phyloP scores from a whole-genome alignment of 805 yeast species.

The Saturnispora ahearnii region DNA sequence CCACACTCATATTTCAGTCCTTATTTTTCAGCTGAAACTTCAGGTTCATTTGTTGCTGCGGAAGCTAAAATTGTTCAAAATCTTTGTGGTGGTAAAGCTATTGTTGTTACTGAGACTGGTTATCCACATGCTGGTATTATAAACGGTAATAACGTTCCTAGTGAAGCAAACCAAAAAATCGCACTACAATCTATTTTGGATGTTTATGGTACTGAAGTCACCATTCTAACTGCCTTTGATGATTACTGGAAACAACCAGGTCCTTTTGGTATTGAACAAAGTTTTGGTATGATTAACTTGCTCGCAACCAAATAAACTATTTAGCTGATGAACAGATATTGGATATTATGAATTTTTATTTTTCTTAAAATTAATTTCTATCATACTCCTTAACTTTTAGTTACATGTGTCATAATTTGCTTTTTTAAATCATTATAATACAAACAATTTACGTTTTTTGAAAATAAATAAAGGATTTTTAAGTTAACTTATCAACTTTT shows the following conservation, averaged over 20 bases:
- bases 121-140: slow-evolving; percentile 69
- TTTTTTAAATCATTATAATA: too few relatives aligned
- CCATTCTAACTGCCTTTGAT: slow-evolving; percentile 70
- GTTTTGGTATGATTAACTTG: slow-evolving; percentile 56
- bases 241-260: slow-evolving; percentile 89
- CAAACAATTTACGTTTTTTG: too few relatives aligned
- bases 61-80: slow-evolving; percentile 49
- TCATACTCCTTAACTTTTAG: background rate
- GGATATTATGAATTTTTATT: too few relatives aligned
- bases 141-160: slow-evolving; percentile 70
- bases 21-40: slow-evolving; percentile 51
- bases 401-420: background rate
- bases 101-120: slow-evolving; percentile 78
- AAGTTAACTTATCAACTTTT: too few relatives aligned
- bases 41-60: slow-evolving; percentile 56
- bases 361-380: too few relatives aligned
- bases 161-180: slow-evolving; percentile 54
- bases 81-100: slow-evolving; percentile 47
- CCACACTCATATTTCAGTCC: slow-evolving; percentile 79
- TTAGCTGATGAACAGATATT: too few relatives aligned
- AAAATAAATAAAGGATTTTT: too few relatives aligned
- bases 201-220: slow-evolving; percentile 48
- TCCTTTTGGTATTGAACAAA: slow-evolving; percentile 74
- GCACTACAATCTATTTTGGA: slow-evolving; percentile 61
- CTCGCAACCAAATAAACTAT: background rate